Conservation (phyloP, 768 basidiomycete genomes). For the Cystofilobasidium bisporidii region DNA sequence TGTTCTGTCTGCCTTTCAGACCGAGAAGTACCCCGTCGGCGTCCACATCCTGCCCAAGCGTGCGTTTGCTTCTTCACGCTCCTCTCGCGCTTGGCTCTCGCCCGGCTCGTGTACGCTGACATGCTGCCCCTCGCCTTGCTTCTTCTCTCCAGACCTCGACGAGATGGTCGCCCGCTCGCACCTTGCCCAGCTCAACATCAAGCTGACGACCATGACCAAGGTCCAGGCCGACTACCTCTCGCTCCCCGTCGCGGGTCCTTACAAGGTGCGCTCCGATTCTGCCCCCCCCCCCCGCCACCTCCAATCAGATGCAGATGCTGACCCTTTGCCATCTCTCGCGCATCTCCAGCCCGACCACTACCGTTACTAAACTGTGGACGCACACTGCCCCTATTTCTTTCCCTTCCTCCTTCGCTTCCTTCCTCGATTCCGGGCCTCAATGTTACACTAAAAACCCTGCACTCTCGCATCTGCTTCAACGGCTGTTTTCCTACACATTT, state of each 20-base stretch:
- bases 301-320: too few relatives aligned
- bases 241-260: conserved; percentile 70
- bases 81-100: too few relatives aligned
- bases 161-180: conserved; percentile 99
- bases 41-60: conserved; percentile 95
- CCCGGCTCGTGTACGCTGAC: not conserved
- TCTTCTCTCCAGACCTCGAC: conserved; percentile 55
- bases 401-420: not conserved
- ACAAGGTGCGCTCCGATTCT: too few relatives aligned
- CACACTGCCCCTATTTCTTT: not conserved
- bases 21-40: conserved; percentile 88
- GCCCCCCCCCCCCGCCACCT: too few relatives aligned
- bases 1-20: too few relatives aligned
- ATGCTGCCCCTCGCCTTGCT: not conserved
- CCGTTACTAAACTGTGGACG: conserved; percentile 1
- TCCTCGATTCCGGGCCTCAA: not conserved
- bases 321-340: too few relatives aligned
- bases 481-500: not conserved
- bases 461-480: not conserved
- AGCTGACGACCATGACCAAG: conserved; percentile 58
- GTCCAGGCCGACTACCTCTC: conserved; percentile 85
- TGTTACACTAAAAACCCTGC: not conserved
- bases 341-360: conserved; percentile 35
- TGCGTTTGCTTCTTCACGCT: not conserved
- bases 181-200: conserved; percentile 80